Conservation (phyloP, 2,329 filamentous ascomycete species). For the Fusarium sp. region DNA sequence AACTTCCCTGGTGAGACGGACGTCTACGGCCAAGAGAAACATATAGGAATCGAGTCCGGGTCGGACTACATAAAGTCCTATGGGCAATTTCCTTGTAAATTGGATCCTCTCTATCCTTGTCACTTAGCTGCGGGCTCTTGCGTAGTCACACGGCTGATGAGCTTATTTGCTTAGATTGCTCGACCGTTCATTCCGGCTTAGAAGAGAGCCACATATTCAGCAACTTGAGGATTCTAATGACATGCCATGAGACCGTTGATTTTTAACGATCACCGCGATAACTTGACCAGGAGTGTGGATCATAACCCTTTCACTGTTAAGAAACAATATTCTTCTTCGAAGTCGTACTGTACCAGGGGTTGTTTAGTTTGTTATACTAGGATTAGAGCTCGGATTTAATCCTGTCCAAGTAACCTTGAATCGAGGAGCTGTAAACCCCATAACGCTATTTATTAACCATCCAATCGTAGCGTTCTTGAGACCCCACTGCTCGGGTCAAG, state of each 20-base stretch:
- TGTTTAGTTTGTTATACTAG: background rate
- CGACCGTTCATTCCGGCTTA: slow-evolving; percentile 17
- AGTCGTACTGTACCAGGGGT: slow-evolving; percentile 2
- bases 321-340: background rate
- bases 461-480: background rate
- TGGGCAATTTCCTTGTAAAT: slow-evolving; percentile 34
- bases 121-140: slow-evolving; percentile 8
- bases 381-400: slow-evolving; percentile 14
- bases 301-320: background rate
- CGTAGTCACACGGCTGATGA: slow-evolving; percentile 26
- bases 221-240: background rate
- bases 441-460: slow-evolving; percentile 11
- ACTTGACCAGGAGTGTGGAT: background rate
- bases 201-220: background rate
- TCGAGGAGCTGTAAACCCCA: slow-evolving; percentile 10
- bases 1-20: background rate
- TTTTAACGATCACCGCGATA: background rate
- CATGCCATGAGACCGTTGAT: background rate
- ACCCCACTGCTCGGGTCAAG: slow-evolving; percentile 8
- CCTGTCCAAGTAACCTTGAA: slow-evolving; percentile 15
- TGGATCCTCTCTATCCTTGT: slow-evolving; percentile 18
- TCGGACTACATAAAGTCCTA: slow-evolving; percentile 5
- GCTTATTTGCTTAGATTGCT: slow-evolving; percentile 31
- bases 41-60: slow-evolving; percentile 1
- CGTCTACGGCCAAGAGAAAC: background rate